Evolutionary conservation across 148 eudicot genomes (phyloP).

Genomic region (Vaccinium darrowii): DNA sequence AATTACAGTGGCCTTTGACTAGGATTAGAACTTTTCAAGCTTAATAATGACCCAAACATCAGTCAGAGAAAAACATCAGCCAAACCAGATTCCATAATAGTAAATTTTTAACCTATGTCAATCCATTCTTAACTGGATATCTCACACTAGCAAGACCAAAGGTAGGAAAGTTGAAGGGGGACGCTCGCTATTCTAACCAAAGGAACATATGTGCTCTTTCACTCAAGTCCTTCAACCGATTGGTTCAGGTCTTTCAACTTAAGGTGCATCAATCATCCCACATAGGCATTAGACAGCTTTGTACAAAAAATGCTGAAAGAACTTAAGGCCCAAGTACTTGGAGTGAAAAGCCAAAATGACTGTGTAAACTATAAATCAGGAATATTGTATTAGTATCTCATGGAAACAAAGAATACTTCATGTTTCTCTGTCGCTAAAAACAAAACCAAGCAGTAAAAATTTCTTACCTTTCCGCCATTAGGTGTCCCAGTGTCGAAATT

Average conservation of each 20-base stretch:
- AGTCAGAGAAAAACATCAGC: neutral
- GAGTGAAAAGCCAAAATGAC: neutral
- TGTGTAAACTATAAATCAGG: too few relatives aligned
- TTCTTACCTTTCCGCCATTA: constrained; percentile 75
- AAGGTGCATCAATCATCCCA: neutral
- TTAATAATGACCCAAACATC: neutral
- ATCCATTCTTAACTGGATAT: neutral
- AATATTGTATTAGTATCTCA: neutral
- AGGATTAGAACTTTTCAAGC: neutral
- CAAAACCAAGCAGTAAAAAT: neutral
- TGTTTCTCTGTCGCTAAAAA: constrained; percentile 1
- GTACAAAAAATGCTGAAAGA: neutral
- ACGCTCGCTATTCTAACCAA: neutral
- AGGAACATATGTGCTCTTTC: neutral
- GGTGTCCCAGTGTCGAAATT: constrained; percentile 63
- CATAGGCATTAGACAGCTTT: neutral
- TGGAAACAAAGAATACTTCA: neutral
- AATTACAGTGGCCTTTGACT: neutral
- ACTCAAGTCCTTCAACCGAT: neutral
- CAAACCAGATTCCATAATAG: neutral
- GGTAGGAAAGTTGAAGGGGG: neutral
- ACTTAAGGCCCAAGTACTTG: neutral
- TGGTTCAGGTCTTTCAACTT: neutral
- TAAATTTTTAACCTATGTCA: neutral
- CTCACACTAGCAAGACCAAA: neutral